Base-by-base conservation (phyloP, 2,329 filamentous ascomycete genomes). In the Trichothecium roseum region DNA sequence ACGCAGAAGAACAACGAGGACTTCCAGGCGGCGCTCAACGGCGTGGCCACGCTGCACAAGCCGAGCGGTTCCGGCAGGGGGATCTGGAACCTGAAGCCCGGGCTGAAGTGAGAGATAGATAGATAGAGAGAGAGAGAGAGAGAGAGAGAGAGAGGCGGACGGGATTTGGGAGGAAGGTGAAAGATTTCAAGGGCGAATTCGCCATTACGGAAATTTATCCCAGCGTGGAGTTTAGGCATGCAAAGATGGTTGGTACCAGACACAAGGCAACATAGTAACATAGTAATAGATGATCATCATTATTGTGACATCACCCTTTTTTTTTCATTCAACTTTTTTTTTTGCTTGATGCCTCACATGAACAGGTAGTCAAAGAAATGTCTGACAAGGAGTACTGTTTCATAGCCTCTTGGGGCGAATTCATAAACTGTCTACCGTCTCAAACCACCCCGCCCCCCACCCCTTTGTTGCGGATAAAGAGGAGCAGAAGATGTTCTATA, bases 11-110 rank as follows among this genome's bases (percentile, higher is more conserved):
- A 84, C 41, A 81, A 79, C 35, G 73, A 76, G 14, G 81, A 87
- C 54, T 96, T 96, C 54, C 89, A 87, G 59, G 69, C 74, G 47
- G 86, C 86, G 46, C 61, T 96, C 37, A 78, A 83, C 46, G 68
- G 68, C 41, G 81, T 94, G 48, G 89, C 89, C 1, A 72, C 65
- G 36, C 58, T 94, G 53, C 74, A 85, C 50, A 69, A 74, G 53
- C 55, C 57, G 8, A 69, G 70, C 4, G 64, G 66, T 8, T 62
- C 63, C 4, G 69, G 73, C 45, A 56, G 70, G 35, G 67, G 60
- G 3, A 68, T 74, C 22, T 78, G 73, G 73, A 59, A 59, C 3
- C 41, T 77, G 27, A 69, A 64, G 44, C 47, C 51, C 7, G 50
- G 45, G 3, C 32, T 48, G 5, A 53, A 49, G 37, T 56, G 44